phyloP scores from a whole-genome alignment of 441 rosid species.

The Pelargonium australe region DNA sequence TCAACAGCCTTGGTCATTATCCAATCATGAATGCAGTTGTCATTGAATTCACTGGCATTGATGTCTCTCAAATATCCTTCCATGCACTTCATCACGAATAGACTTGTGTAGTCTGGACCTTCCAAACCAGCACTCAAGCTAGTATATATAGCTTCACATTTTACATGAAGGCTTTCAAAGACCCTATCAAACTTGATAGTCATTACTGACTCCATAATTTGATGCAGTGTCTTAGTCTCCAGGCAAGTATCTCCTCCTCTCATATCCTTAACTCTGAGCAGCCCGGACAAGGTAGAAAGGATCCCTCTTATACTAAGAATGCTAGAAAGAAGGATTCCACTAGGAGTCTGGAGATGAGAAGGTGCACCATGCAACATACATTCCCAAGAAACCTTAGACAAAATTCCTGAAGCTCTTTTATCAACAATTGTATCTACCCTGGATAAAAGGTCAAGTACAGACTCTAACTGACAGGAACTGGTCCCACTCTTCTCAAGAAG shows the following conservation, averaged over 20 bases:
- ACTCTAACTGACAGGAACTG: conserved; percentile 51
- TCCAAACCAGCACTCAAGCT: conserved; percentile 48
- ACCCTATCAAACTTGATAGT: conserved; percentile 70
- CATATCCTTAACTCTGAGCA: conserved; percentile 48
- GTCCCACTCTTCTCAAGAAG: conserved; percentile 59
- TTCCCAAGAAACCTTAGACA: conserved; percentile 72
- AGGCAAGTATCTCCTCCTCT: conserved; percentile 33
- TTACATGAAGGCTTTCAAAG: conserved; percentile 59
- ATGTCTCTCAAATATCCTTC: conserved; percentile 66
- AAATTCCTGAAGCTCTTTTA: conserved; percentile 58
- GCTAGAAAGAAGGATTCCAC: conserved; percentile 77
- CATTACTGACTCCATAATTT: conserved; percentile 69
- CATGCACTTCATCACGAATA: conserved; percentile 79
- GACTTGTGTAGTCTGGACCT: conserved; percentile 52
- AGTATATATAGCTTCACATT: conserved; percentile 61
- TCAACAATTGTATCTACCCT: conserved; percentile 59
- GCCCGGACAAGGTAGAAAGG: conserved; percentile 49
- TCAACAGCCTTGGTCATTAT: conserved; percentile 62
- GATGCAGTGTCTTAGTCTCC: conserved; percentile 45
- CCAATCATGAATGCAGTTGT: conserved; percentile 64
- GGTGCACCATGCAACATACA: conserved; percentile 94
- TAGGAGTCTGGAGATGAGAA: conserved; percentile 49
- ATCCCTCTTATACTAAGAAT: conserved; percentile 64
- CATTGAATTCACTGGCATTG: conserved; percentile 46
- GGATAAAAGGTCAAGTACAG: conserved; percentile 43